A percentile compares a stretch with the other conserved stretches of the same genome.
Conservation (phyloP, 768 basidiomycete genomes). For the Serendipita indica region DNA sequence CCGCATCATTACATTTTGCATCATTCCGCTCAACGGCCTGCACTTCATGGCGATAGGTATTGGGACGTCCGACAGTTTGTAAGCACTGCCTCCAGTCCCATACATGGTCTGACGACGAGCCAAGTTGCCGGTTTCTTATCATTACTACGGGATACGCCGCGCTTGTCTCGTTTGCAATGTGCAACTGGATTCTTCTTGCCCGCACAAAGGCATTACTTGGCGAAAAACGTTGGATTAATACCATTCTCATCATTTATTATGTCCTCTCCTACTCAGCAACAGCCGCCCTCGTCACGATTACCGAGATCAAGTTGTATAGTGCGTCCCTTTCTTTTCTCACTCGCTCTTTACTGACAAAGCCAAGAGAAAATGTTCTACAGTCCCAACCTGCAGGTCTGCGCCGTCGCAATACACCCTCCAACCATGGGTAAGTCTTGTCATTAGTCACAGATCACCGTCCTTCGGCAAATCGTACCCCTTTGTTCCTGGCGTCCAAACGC, state of each 20-base stretch:
- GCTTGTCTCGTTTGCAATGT: neutral
- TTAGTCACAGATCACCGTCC: neutral
- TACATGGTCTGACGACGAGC: too few species aligned
- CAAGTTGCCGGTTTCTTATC: too few species aligned
- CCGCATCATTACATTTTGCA: too few species aligned
- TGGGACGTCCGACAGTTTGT: too few species aligned
- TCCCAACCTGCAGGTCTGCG: neutral
- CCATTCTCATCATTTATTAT: neutral
- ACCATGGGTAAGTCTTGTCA: neutral
- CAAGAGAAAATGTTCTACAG: neutral
- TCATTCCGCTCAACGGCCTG: too few species aligned
- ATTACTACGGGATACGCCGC: neutral
- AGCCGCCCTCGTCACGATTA: neutral
- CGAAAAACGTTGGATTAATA: neutral
- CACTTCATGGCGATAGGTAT: too few species aligned
- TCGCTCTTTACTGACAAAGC: neutral
- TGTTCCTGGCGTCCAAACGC: too few species aligned
- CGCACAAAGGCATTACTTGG: slow-evolving; percentile 2
- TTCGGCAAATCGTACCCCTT: too few species aligned
- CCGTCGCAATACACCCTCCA: neutral
- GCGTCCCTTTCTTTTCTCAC: neutral
- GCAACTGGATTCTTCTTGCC: slow-evolving; percentile 4
- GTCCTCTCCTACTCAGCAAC: neutral
- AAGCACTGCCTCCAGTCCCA: too few species aligned
- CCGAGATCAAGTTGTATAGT: neutral